These are phyloP conservation scores for Lipomyces yamanashiensis DNA, from an alignment of 805 yeast genomes.

Conservation along the genomic window DNA sequence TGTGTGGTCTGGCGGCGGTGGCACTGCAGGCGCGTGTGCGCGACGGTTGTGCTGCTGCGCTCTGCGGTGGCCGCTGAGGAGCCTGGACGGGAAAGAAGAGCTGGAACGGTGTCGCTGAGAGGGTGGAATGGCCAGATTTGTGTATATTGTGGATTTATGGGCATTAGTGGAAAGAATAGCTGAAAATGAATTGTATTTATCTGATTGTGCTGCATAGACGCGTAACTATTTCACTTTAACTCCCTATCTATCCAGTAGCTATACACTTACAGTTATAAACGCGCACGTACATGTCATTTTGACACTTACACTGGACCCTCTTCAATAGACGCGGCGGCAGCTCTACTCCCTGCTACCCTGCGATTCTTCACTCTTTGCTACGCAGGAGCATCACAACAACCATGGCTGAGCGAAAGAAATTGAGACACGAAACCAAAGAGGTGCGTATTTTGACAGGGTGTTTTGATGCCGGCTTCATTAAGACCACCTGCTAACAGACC, in stretches of 20 bases:
- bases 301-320: too few relatives aligned
- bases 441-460: constrained; percentile 7
- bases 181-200: too few relatives aligned
- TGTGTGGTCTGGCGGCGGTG: not conserved
- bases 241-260: not conserved
- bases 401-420: constrained; percentile 31
- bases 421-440: constrained; percentile 28
- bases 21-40: not conserved
- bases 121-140: too few relatives aligned
- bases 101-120: not conserved
- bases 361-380: not conserved
- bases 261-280: not conserved
- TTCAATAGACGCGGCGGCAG: constrained; percentile 2
- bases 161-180: too few relatives aligned
- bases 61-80: not conserved
- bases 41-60: constrained; percentile 11
- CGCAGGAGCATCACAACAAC: not conserved
- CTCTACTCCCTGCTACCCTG: too few relatives aligned
- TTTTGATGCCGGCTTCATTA: too few relatives aligned
- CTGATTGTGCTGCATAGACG: not conserved
- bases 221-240: not conserved
- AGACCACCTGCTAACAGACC: not conserved
- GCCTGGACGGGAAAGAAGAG: not conserved
- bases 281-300: not conserved
- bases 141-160: too few relatives aligned